Conservation (phyloP, 1,284 basidiomycete species). For the Caloboletus firmus region DNA sequence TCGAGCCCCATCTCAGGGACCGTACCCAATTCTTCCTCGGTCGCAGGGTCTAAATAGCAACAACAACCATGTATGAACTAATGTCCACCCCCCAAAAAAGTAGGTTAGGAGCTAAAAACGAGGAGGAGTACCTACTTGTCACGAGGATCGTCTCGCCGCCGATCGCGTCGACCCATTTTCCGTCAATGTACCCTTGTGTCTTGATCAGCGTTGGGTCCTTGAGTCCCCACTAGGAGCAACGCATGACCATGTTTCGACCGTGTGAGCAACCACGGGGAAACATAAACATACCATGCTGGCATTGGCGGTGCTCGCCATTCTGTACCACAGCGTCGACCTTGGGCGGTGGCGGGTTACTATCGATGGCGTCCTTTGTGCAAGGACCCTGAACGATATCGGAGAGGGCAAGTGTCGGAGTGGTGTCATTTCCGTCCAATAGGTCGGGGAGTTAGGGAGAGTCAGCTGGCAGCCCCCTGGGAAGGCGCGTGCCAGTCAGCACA, state of each 20-base stretch:
- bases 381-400: constrained; percentile 17
- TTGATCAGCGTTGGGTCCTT: constrained; percentile 76
- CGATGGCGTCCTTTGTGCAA: constrained; percentile 17
- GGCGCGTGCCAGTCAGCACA: neutral
- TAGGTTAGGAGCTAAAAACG: neutral
- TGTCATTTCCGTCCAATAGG: constrained; percentile 10
- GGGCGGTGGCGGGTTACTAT: constrained; percentile 1
- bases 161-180: constrained; percentile 80
- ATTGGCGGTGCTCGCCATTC: constrained; percentile 36
- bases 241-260: neutral
- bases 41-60: constrained; percentile 72
- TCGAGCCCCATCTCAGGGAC: constrained; percentile 84
- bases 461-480: constrained; percentile 10
- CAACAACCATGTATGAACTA: constrained; percentile 1
- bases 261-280: neutral
- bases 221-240: constrained; percentile 57
- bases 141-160: constrained; percentile 72
- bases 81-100: neutral
- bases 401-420: constrained; percentile 14
- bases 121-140: constrained; percentile 54
- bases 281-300: constrained; percentile 26
- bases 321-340: constrained; percentile 21
- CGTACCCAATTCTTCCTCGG: constrained; percentile 73
- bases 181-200: constrained; percentile 76
- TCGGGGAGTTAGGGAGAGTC: constrained; percentile 1